These are phyloP conservation scores for Cutaneotrichosporon cavernicola DNA, from an alignment of 1,284 basidiomycete species.

Conservation along the genomic window DNA sequence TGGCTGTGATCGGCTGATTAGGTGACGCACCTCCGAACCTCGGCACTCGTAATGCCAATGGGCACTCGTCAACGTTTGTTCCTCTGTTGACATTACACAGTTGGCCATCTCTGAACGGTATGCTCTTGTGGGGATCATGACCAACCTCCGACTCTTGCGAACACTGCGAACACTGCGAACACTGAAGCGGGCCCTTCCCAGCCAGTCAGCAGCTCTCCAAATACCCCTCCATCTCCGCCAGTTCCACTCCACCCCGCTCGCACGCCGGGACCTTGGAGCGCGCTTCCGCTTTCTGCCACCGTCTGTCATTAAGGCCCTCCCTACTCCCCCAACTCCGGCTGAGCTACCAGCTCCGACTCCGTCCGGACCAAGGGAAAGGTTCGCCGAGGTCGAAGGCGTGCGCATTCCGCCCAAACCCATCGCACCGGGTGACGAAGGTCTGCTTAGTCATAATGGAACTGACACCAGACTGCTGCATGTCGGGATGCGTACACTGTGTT, in stretches of 20 bases:
- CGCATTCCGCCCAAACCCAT: constrained; percentile 41
- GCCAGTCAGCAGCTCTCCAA: neutral
- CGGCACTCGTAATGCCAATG: no score
- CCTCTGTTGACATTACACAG: neutral
- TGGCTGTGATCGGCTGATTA: neutral
- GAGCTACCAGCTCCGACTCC: neutral
- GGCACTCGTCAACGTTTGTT: no score
- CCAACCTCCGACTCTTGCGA: neutral
- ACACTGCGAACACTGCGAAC: neutral
- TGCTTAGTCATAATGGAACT: constrained; percentile 17
- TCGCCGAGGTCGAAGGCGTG: constrained; percentile 37
- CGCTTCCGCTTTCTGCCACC: constrained; percentile 18
- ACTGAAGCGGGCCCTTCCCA: neutral
- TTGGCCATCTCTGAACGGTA: neutral
- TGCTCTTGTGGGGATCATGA: neutral
- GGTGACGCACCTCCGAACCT: neutral
- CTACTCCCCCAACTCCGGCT: neutral
- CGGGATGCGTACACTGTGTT: constrained; percentile 82
- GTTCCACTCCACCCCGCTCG: constrained; percentile 1
- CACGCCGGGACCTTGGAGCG: constrained; percentile 18
- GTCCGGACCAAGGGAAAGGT: constrained; percentile 23
- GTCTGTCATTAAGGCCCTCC: no score
- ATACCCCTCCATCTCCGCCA: neutral
- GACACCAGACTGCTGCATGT: constrained; percentile 80
- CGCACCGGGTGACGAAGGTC: constrained; percentile 47